Conservation (phyloP, 805 yeast species). For the Monosporozyma aerobia region DNA sequence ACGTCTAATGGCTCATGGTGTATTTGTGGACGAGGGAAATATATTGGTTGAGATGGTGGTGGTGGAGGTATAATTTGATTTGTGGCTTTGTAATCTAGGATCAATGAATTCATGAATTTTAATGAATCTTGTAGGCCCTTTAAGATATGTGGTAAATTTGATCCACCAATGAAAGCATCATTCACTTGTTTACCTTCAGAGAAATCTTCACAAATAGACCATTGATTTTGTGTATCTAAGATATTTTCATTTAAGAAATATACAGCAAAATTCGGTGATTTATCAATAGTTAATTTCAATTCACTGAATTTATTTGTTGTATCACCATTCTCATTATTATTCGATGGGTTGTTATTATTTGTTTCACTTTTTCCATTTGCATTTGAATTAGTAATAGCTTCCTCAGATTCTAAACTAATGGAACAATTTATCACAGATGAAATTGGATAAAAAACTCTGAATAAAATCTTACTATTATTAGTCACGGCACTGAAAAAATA, state of each 20-base stretch:
- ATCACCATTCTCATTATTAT: constrained; percentile 13
- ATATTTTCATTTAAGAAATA: constrained; percentile 47
- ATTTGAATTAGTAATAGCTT: constrained; percentile 5
- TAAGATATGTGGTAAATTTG: constrained; percentile 57
- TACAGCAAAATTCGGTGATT: constrained; percentile 72
- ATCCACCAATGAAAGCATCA: constrained; percentile 53
- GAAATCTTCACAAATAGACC: constrained; percentile 71
- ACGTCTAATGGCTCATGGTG: constrained; percentile 6
- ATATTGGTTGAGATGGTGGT: not conserved
- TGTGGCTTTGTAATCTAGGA: constrained; percentile 37
- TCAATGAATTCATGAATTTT: constrained; percentile 45
- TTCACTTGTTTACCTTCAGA: constrained; percentile 77
- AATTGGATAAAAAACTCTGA: constrained; percentile 65
- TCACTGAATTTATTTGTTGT: constrained; percentile 33
- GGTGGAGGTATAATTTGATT: constrained; percentile 20
- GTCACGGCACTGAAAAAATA: constrained; percentile 71
- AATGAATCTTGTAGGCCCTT: constrained; percentile 48
- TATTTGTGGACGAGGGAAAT: constrained; percentile 5
- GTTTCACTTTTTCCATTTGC: not conserved
- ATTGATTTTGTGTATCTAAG: constrained; percentile 32
- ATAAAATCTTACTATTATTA: constrained; percentile 56
- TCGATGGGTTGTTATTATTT: not conserved
- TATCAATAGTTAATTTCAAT: constrained; percentile 40
- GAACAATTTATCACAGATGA: constrained; percentile 52
- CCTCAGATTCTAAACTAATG: constrained; percentile 38